Percentiles rank a stretch among this genome's conserved stretches.
Evolutionary conservation across 1,139 yeast genomes (phyloP).

Genomic region (Zygoascus sp.): DNA sequence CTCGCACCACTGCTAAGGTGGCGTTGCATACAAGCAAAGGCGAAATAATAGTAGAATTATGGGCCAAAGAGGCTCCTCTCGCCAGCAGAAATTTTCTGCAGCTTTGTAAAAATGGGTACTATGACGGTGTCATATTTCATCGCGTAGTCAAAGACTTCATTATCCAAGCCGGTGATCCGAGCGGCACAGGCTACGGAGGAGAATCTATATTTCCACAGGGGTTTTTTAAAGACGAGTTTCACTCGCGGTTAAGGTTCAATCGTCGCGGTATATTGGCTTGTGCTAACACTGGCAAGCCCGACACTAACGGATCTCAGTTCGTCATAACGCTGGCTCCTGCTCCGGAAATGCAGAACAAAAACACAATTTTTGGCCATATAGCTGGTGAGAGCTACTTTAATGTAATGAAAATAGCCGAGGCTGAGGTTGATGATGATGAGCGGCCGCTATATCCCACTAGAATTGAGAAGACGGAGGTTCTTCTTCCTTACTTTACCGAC

Average conservation of each 20-base stretch:
- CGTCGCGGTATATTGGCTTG: constrained; percentile 57
- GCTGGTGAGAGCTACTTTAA: constrained; percentile 57
- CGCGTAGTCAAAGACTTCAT: constrained; percentile 40
- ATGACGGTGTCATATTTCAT: constrained; percentile 42
- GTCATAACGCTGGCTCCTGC: constrained; percentile 49
- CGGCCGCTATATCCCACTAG: constrained; percentile 51
- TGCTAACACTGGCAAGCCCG: constrained; percentile 36
- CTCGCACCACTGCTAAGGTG: constrained; percentile 59
- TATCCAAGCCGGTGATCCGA: constrained; percentile 41
- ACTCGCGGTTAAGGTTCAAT: constrained; percentile 50
- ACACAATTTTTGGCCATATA: constrained; percentile 59
- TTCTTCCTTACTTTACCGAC: constrained; percentile 50
- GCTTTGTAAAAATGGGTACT: constrained; percentile 44
- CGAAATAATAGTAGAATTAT: constrained; percentile 53
- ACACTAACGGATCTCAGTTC: constrained; percentile 45
- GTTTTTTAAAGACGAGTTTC: constrained; percentile 45
- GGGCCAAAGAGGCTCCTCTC: constrained; percentile 66
- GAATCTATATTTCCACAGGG: constrained; percentile 30
- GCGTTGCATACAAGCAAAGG: constrained; percentile 58
- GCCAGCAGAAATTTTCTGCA: constrained; percentile 48
- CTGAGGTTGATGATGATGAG: constrained; percentile 42
- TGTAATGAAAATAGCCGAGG: constrained; percentile 48
- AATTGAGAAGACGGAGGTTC: constrained; percentile 42
- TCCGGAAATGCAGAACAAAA: constrained; percentile 42
- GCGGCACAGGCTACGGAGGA: constrained; percentile 36